Evolutionary conservation across 192 early-diverging fungal species (phyloP).

Genomic region (Coemansia sp.): DNA sequence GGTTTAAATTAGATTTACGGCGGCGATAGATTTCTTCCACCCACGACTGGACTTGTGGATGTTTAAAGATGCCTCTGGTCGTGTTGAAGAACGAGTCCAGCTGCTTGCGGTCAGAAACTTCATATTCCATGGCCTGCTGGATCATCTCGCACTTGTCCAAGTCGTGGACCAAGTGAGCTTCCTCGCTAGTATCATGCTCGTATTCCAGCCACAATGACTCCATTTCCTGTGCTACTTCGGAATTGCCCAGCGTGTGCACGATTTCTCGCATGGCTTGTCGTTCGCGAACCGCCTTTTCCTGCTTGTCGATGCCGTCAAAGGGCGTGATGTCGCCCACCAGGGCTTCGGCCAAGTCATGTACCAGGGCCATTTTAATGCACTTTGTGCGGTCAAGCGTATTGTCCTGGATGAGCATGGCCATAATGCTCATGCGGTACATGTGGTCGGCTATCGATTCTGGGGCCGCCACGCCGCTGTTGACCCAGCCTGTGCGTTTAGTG

Average conservation of each 20-base stretch:
- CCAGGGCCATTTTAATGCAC: slow-evolving; percentile 90
- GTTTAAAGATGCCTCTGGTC: slow-evolving; percentile 76
- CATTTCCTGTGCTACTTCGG: slow-evolving; percentile 68
- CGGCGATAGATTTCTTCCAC: slow-evolving; percentile 71
- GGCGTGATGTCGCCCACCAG: slow-evolving; percentile 85
- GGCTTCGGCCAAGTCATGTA: slow-evolving; percentile 87
- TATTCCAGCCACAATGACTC: slow-evolving; percentile 80
- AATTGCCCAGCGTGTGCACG: slow-evolving; percentile 56
- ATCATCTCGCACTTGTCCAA: slow-evolving; percentile 98
- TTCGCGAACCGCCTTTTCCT: slow-evolving; percentile 76
- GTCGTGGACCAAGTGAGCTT: slow-evolving; percentile 84
- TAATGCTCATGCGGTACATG: slow-evolving; percentile 92
- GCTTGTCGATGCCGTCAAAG: slow-evolving; percentile 68
- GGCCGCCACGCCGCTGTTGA: slow-evolving; percentile 63
- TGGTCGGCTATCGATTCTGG: slow-evolving; percentile 93
- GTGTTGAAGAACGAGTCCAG: slow-evolving; percentile 80
- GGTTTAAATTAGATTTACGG: slow-evolving; percentile 7
- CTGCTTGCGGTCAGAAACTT: slow-evolving; percentile 62
- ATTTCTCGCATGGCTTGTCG: slow-evolving; percentile 47
- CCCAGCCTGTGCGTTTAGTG: slow-evolving; percentile 93
- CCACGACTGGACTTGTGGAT: slow-evolving; percentile 80
- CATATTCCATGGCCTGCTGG: slow-evolving; percentile 88
- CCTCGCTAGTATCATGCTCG: slow-evolving; percentile 67
- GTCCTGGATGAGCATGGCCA: slow-evolving; percentile 83
- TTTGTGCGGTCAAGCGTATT: slow-evolving; percentile 57